A percentile compares a stretch with the other conserved stretches of the same genome.
phyloP scores from a whole-genome alignment of 2,329 filamentous ascomycete species.

The Stemphylium lycopersici region DNA sequence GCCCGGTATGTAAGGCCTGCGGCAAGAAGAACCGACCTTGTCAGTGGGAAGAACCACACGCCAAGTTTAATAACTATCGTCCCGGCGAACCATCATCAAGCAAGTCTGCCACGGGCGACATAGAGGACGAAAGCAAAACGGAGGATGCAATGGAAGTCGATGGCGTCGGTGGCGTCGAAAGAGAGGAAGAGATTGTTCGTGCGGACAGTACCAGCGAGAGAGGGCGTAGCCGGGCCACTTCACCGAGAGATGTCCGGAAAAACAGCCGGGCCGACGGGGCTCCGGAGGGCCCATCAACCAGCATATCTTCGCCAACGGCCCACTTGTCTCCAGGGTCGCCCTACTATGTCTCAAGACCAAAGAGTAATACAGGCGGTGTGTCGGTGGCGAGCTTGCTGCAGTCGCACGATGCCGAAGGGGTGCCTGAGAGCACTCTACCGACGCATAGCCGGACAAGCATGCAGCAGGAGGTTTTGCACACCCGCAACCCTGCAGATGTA shows the following conservation, averaged over 20 bases:
- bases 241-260: slow-evolving; percentile 20
- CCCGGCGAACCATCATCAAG: slow-evolving; percentile 26
- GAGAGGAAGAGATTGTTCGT: neutral
- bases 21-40: slow-evolving; percentile 40
- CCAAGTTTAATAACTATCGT: slow-evolving; percentile 36
- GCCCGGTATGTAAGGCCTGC: slow-evolving; percentile 39
- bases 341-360: slow-evolving; percentile 8
- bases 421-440: slow-evolving; percentile 5
- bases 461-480: neutral
- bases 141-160: slow-evolving; percentile 25
- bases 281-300: slow-evolving; percentile 16
- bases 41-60: slow-evolving; percentile 37
- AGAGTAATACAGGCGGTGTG: slow-evolving; percentile 9
- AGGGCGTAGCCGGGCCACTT: slow-evolving; percentile 22
- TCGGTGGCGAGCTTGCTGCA: slow-evolving; percentile 21
- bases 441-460: neutral
- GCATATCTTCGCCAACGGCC: slow-evolving; percentile 17
- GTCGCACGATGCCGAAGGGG: slow-evolving; percentile 4
- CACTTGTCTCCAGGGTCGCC: slow-evolving; percentile 23
- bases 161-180: slow-evolving; percentile 11
- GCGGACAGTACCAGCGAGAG: slow-evolving; percentile 10
- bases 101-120: slow-evolving; percentile 11
- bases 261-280: slow-evolving; percentile 17
- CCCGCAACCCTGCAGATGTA: neutral
- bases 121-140: slow-evolving; percentile 16